Base-by-base conservation (phyloP, 805 yeast genomes). In the Starmerella vaccinii region DNA sequence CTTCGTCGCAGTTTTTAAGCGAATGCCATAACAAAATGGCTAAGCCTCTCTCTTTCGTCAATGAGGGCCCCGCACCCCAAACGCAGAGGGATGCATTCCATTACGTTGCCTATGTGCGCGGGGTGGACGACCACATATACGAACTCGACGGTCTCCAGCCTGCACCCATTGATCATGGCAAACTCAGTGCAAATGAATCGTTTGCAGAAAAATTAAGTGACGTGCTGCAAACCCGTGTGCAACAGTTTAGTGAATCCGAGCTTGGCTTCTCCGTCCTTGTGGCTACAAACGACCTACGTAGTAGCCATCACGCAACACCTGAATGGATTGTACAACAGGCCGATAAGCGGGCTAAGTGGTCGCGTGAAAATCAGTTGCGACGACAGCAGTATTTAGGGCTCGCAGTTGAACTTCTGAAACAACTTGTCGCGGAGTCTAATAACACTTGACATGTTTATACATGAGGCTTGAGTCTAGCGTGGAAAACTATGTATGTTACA, bases 91-190 rank as follows among this genome's bases (percentile, higher is more conserved):
- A 76, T 53, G 81, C 78, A 1, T 81, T 71, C 63, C 86, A 81
- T 58, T 81, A 78, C 56, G 68, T 80, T 38, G 81, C 83, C 1
- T 81, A 75, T 60, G 63, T 76, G 2, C 68, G 68, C 15, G 61
- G 64, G 30, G 26, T 29, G 3, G 63, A 73, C 48, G 77, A 74
- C 24, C 61, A 62, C 29, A 66, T 81, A 13, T 77, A 76, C 60
- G 86, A 81, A 59, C 65, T 81, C 45, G 86, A 81, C 60, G 86
- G 86, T 1, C 67, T 81, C 47, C 76, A 75, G 50, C 67, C 65
- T 21, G 71, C 63, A 41, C 84, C 85, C 2, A 77, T 81, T 37
- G 65, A 64, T 46, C 84, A 80, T 58, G 75, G 75, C 6, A 27
- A 30, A 8, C 18, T 49, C 19, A 29, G 19, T 5, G 12, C 33